A percentile compares a stretch with the other conserved stretches of the same genome.
Conservation (phyloP, 257 asterid species). For the Petunia secreta region DNA sequence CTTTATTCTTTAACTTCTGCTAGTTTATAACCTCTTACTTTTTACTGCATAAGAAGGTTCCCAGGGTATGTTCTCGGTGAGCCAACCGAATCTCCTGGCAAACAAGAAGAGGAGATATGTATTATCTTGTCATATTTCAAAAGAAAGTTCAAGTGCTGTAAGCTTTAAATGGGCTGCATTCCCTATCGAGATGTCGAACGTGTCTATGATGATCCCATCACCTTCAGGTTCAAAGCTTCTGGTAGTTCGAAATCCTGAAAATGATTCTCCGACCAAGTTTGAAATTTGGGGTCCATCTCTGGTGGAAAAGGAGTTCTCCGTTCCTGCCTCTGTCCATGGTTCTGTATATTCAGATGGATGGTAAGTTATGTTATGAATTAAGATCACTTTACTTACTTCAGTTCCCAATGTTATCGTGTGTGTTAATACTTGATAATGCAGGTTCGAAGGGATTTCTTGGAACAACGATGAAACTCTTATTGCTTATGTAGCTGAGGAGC, state of each 20-base stretch:
- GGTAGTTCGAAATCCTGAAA: conserved; percentile 74
- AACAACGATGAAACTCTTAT: conserved; percentile 75
- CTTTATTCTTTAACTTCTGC: background rate
- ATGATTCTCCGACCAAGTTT: conserved; percentile 81
- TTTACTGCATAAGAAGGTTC: conserved; percentile 62
- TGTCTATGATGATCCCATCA: conserved; percentile 74
- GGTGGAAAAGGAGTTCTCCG: conserved; percentile 67
- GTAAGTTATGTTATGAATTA: conserved; percentile 42
- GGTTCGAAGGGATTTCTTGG: conserved; percentile 99
- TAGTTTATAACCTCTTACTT: background rate
- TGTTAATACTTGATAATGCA: conserved; percentile 25
- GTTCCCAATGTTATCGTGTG: background rate
- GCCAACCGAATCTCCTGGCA: conserved; percentile 81
- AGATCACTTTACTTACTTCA: conserved; percentile 12
- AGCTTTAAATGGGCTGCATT: conserved; percentile 89
- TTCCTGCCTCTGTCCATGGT: conserved; percentile 79
- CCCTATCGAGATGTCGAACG: conserved; percentile 79
- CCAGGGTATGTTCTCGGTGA: conserved; percentile 66
- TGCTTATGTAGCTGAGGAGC: conserved; percentile 96
- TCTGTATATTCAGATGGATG: conserved; percentile 89
- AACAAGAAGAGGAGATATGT: conserved; percentile 77
- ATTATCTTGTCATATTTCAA: conserved; percentile 63
- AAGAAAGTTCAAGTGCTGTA: conserved; percentile 44
- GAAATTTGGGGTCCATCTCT: conserved; percentile 86
- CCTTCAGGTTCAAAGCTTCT: conserved; percentile 92